These are phyloP conservation scores for Rhodotorula taiwanensis DNA, from an alignment of 768 basidiomycete genomes.

Conservation along the genomic window DNA sequence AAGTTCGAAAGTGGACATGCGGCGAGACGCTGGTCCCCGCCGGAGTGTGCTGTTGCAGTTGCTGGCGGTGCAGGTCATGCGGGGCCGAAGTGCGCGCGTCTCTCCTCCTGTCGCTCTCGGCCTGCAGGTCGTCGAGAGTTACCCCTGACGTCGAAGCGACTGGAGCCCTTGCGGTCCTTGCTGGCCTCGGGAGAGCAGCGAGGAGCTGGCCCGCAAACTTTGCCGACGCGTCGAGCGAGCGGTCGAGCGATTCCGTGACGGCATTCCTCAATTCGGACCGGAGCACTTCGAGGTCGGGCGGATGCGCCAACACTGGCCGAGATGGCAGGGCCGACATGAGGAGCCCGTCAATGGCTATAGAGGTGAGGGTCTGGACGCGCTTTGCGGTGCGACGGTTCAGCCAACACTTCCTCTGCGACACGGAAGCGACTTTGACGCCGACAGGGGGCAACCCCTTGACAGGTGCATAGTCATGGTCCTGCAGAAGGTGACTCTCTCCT, in stretches of 20 bases:
- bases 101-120: too few relatives aligned
- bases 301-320: not conserved
- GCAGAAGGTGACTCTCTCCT: not conserved
- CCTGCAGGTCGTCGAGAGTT: not conserved
- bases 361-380: too few relatives aligned
- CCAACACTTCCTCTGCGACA: too few relatives aligned
- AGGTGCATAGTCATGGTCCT: too few relatives aligned
- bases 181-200: not conserved
- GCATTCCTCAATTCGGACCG: not conserved
- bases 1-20: slow-evolving; percentile 7
- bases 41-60: not conserved
- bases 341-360: too few relatives aligned
- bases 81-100: too few relatives aligned
- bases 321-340: too few relatives aligned
- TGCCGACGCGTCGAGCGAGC: not conserved
- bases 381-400: too few relatives aligned
- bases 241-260: not conserved
- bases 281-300: not conserved
- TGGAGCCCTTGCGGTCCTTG: not conserved
- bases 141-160: not conserved
- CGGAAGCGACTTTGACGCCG: too few relatives aligned
- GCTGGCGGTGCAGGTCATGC: too few relatives aligned
- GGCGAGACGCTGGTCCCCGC: not conserved
- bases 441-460: too few relatives aligned
- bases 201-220: slow-evolving; percentile 1